Base-by-base conservation (phyloP, 2,329 filamentous ascomycete species). In the Fusarium sp. region DNA sequence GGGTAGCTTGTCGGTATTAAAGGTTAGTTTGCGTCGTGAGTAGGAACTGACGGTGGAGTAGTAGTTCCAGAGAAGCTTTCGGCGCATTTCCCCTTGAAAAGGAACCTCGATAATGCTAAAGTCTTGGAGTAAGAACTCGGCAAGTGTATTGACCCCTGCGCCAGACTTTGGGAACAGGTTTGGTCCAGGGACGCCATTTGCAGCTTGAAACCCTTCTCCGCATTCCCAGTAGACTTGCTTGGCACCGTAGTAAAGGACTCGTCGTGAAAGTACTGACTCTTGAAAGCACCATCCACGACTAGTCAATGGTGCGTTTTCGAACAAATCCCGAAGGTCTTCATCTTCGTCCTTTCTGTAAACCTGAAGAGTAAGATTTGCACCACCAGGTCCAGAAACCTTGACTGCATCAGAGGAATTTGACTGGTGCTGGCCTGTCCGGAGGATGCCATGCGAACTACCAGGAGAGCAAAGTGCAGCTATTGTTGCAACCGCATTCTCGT, bases 221-320 rank as follows among this genome's bases (percentile, higher is more conserved):
- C 63, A 66, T 52, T 22, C 34, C 63, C 63, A 66, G 24, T 52
- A 66, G 13, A 61, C 22, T 10, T 66, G 56, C 2, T 34, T 40
- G 1, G 14, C 34, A 1, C 56, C 63, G 20, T 52, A 66, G 63
- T 31, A 61, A 1, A 66, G 24, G 3, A 52, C 22, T 31, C 63
- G 18, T 16, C 38, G n/a, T 10, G 63, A 61, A 6, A 66, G 63
- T 5, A 66, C 6, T 2, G 40, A 42, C 13, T 66, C 63, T 13
- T 66, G 63, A 11, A 66, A 24, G 10, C 27, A 35, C 63, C 63
- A 66, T 10, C 63, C 63, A 22, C 63, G 63, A 24, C 29, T 29
- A 6, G 56, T 22, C 31, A 61, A 11, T n/a, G 63, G 56, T 4
- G 52, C 52, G 16, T 37, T 57, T 1, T 34, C 52, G 18, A 57